Evolutionary conservation across 2,329 filamentous ascomycete species (phyloP), one percentile per base, ranked within the genome.

Genomic region (Aspergillus sp.): DNA sequence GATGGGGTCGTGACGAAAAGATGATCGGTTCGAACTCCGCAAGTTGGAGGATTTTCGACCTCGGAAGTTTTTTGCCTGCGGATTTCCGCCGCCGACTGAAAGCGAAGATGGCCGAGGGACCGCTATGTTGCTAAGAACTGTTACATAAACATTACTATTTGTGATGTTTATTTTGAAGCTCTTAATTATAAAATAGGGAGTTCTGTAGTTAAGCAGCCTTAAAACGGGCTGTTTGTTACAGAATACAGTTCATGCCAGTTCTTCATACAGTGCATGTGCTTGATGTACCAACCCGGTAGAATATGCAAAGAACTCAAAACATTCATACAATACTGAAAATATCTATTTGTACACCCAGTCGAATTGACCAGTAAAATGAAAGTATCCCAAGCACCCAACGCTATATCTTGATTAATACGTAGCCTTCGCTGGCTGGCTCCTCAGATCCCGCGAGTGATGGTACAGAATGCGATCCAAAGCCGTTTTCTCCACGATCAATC

Each of bases 401-500:
- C 48, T 52, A 51, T 39, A 39, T 27, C 40, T n/a, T 46, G 55
- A 54, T 66, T 64, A 66, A 63, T 74, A 75, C 60, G 61, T 55
- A 53, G 75, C 76, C 62, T 66, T 72, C 39, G 72, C 69, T 35
- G 69, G 68, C 62, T 64, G 57, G 44, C 53, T 68, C 33, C 64
- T 66, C 64, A 80, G 59, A 64, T 80, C 77, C 56, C 66, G 73
- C 46, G 76, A 77, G 71, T 96, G 92, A 64, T 82, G 77, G 70
- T 81, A 77, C 68, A 97, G 82, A 71, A 98, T 86, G 72, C 85
- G 82, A 73, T 87, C 83, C 69, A 99, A 80, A 37, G 93, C 93
- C 43, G 80, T 78, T 73, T 89, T 86, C 83, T 99, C 95, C 68
- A 99, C 86, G 59, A 99, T 87, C 60, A 99, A 80, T 68, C 92